Base-by-base conservation (phyloP, 805 yeast species). In the Kluyveromyces lactis region DNA sequence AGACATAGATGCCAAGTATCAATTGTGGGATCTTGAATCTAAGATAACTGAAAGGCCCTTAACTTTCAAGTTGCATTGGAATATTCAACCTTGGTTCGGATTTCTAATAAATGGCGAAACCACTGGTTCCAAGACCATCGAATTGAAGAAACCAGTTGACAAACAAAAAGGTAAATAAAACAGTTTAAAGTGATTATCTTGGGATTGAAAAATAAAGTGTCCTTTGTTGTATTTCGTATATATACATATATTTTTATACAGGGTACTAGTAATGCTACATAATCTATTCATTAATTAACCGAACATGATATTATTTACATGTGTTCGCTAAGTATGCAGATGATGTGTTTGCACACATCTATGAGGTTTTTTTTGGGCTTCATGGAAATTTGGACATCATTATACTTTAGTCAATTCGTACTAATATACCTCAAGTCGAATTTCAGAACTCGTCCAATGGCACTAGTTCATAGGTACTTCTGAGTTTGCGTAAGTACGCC, bases 21-120 rank as follows among this genome's bases (percentile, higher is more conserved):
- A 85, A 0, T 85, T 86, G 11, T 92, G 95, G 86, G 97, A 90
- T 61, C 72, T 80, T 38, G 80, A 78, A 51, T 72, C 73, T 24
- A 49, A 62, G 11, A 56, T 81, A 44, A 66, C 75, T 36, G 76
- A 73, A 38, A 75, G 83, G 51, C 74, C 80, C 17, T 86, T 95
- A 16, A 68, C 64, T 3, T 66, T 90, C 41, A 75, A 70, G 44
- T 66, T 90, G 38, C 87, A 85, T 47, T 90, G 95, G 90, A 89
- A 89, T 57, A 72, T 90, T 33, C 97, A 90, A 64, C 98, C 98
- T 1, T 71, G 79, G 58, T 76, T 90, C 6, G 98, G 98, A 10
- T 77, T 86, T 0, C 63, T 90, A 46, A 57, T 77, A 0, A 83
- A 68, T 59, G 96, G 95, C 3, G 71, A 72, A 39, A 70, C 77